These are phyloP conservation scores for Orbilia oligospora DNA, from an alignment of 2,329 filamentous ascomycete genomes.

Conservation along the genomic window DNA sequence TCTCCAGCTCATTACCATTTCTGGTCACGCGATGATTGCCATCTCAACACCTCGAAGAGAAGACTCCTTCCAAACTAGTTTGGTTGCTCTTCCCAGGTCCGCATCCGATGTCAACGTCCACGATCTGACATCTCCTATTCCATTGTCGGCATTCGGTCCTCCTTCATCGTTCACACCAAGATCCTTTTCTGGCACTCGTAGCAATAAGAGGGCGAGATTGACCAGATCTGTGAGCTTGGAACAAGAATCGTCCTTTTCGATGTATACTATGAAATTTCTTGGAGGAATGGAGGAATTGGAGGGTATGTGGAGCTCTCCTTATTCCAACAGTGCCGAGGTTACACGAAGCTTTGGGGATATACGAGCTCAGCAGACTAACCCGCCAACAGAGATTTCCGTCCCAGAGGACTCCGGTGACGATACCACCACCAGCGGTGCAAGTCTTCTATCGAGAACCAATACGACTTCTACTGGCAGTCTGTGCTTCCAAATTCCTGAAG, in stretches of 20 bases:
- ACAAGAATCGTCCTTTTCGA: slow-evolving; percentile 41
- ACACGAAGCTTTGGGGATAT: slow-evolving; percentile 14
- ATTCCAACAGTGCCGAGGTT: slow-evolving; percentile 4
- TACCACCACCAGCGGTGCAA: slow-evolving; percentile 37
- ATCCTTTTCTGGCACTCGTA: slow-evolving; percentile 20
- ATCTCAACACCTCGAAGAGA: slow-evolving; percentile 58
- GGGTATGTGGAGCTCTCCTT: slow-evolving; percentile 29
- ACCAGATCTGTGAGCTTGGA: slow-evolving; percentile 51
- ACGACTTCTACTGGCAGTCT: slow-evolving; percentile 55
- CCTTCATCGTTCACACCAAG: slow-evolving; percentile 41
- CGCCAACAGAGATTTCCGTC: slow-evolving; percentile 31
- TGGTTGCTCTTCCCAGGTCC: slow-evolving; percentile 48
- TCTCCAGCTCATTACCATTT: slow-evolving; percentile 22
- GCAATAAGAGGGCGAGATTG: slow-evolving; percentile 42
- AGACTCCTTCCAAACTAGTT: slow-evolving; percentile 57
- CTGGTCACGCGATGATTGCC: slow-evolving; percentile 60
- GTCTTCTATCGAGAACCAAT: slow-evolving; percentile 54
- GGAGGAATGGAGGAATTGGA: slow-evolving; percentile 46
- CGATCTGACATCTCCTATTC: slow-evolving; percentile 47
- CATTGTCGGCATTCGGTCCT: slow-evolving; percentile 37
- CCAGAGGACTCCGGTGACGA: slow-evolving; percentile 55
- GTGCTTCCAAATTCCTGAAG: slow-evolving; percentile 49
- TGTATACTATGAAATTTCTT: slow-evolving; percentile 53
- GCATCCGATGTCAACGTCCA: slow-evolving; percentile 44
- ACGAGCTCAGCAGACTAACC: slow-evolving; percentile 13